phyloP scores from a whole-genome alignment of 306 rosid species.

The Albizia julibrissin region DNA sequence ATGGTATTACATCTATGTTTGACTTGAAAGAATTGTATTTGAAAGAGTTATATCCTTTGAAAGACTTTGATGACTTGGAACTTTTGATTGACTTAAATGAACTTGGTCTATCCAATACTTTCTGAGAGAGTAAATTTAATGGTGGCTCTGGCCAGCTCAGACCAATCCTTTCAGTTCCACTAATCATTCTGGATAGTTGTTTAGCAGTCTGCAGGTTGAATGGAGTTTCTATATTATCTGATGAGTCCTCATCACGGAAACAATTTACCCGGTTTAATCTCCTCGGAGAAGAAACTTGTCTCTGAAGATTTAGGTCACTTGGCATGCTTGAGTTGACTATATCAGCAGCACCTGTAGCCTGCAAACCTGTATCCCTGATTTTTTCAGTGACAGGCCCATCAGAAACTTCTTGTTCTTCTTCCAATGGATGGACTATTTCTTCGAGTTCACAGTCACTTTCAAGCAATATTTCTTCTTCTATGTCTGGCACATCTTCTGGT shows the following conservation, averaged over 20 bases:
- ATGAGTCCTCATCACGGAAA: slow-evolving; percentile 36
- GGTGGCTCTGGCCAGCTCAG: slow-evolving; percentile 99
- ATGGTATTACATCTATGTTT: slow-evolving; percentile 46
- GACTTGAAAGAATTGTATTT: slow-evolving; percentile 72
- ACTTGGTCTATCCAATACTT: slow-evolving; percentile 63
- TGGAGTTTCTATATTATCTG: slow-evolving; percentile 46
- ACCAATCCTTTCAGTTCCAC: slow-evolving; percentile 91
- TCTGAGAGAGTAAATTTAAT: slow-evolving; percentile 63
- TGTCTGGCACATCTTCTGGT: slow-evolving; percentile 60
- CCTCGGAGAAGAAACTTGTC: slow-evolving; percentile 63
- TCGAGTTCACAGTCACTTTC: slow-evolving; percentile 88
- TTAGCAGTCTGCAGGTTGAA: slow-evolving; percentile 43
- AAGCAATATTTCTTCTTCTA: slow-evolving; percentile 79
- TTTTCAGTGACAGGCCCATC: slow-evolving; percentile 40
- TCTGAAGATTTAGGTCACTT: slow-evolving; percentile 37
- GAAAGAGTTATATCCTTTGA: slow-evolving; percentile 69
- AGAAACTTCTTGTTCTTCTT: slow-evolving; percentile 49
- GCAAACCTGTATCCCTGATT: slow-evolving; percentile 25
- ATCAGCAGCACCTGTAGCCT: slow-evolving; percentile 44
- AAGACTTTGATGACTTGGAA: slow-evolving; percentile 63
- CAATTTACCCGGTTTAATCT: slow-evolving; percentile 60
- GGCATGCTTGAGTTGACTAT: slow-evolving; percentile 35
- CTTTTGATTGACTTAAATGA: slow-evolving; percentile 65
- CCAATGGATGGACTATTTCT: slow-evolving; percentile 80
- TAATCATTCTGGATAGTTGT: slow-evolving; percentile 67